These are phyloP conservation scores for Ephemerocybe angulata DNA, from an alignment of 768 basidiomycete species.

Conservation along the genomic window DNA sequence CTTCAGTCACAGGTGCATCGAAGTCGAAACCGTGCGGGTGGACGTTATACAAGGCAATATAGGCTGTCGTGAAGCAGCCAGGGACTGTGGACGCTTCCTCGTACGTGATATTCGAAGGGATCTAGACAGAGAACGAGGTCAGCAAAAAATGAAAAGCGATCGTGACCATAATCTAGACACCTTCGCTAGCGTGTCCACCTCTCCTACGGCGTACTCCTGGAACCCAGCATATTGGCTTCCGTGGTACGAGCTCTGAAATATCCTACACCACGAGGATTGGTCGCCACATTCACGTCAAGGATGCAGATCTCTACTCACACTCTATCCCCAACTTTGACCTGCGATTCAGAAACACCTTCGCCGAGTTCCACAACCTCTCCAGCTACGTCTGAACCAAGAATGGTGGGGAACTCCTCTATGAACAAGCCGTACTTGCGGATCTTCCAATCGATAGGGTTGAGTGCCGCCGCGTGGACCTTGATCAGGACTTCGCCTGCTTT, in stretches of 20 bases:
- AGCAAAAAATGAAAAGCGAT: conserved; percentile 46
- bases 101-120: conserved; percentile 44
- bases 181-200: conserved; percentile 34
- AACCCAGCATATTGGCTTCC: conserved; percentile 34
- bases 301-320: conserved; percentile 44
- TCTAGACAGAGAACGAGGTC: conserved; percentile 35
- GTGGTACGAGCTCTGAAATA: conserved; percentile 34
- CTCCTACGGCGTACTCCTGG: conserved; percentile 38
- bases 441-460: conserved; percentile 55
- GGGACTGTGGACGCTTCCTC: conserved; percentile 51
- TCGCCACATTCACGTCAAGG: conserved; percentile 23
- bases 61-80: conserved; percentile 45
- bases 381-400: conserved; percentile 45
- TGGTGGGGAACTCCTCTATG: conserved; percentile 40
- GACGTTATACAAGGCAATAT: conserved; percentile 44
- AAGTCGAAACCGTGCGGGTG: conserved; percentile 38
- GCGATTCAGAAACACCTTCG: conserved; percentile 50
- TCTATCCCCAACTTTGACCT: conserved; percentile 48
- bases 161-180: conserved; percentile 36
- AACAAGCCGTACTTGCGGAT: conserved; percentile 38
- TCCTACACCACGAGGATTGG: conserved; percentile 32
- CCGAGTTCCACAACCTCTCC: conserved; percentile 56
- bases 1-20: conserved; percentile 33
- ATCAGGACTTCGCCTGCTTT: conserved; percentile 32
- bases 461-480: conserved; percentile 33